Evolutionary conservation across 768 basidiomycete species (phyloP), one percentile per base, ranked within the genome.

Genomic region (Dacryopinax primogenitus): DNA sequence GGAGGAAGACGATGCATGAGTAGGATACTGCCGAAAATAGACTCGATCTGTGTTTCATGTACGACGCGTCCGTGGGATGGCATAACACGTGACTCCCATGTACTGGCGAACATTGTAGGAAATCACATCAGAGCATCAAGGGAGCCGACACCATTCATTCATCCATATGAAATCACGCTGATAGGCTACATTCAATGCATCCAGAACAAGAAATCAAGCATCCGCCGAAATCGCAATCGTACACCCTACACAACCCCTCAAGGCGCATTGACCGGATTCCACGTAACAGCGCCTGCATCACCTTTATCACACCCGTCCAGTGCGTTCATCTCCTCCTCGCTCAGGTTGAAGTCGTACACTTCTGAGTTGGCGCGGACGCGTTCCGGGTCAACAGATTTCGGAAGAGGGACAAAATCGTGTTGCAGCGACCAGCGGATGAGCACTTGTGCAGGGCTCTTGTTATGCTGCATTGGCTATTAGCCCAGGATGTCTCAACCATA

Each of bases 361-460:
- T 78, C 69, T 2, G 76, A 70, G 70, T 81, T 81, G 34, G 74
- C 73, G 18, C 69, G 65, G 64, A 81, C 78, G 6, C 80, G 72
- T 15, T 74, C 69, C 64, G 76, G 69, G 33, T 72, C 72, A 13
- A 76, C 76, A 15, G 77, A 77, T 69, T 81, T 81, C 34, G 80
- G 80, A 62, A 81, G 78, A 45, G 77, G 72, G 65, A 78, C 72
- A 63, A 41, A 75, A 73, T 76, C 78, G 61, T 73, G 72, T 64
- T 81, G 79, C 26, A 81, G 69, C 33, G 72, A 74, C 79, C 79
- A 81, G 30, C 79, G 71, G 62, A 80, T 74, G 62, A 80, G 69
- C 18, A 81, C 72, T 47, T 79, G 79, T 0, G 78, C 76, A 39
- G 73, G 71, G 4, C 71, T 69, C 67, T 76, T 78, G 21, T 64